A percentile compares a stretch with the other conserved stretches of the same genome.
phyloP scores from a whole-genome alignment of 2,329 filamentous ascomycete genomes.

The Epichloe festucae region DNA sequence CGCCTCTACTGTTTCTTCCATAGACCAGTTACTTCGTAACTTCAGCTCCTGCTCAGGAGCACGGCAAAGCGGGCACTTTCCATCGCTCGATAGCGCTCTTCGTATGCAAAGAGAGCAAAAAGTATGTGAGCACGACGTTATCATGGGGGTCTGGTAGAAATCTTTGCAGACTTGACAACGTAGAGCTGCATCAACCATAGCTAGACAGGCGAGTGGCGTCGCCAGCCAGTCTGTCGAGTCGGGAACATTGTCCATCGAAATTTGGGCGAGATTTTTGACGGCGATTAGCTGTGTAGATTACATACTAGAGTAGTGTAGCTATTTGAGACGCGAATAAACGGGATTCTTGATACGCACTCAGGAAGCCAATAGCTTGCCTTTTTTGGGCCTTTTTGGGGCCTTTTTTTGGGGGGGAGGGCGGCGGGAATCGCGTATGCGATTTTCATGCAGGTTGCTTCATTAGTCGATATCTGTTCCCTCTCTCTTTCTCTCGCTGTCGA shows the following conservation, averaged over 20 bases:
- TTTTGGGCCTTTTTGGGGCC: background rate
- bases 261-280: conserved; percentile 8
- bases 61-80: conserved; percentile 79
- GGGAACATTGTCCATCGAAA: conserved; percentile 34
- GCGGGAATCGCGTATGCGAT: background rate
- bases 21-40: conserved; percentile 68
- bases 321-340: background rate
- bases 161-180: conserved; percentile 98
- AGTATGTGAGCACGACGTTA: conserved; percentile 88
- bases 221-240: conserved; percentile 78
- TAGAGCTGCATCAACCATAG: conserved; percentile 67
- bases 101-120: conserved; percentile 96
- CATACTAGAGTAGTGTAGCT: background rate
- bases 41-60: conserved; percentile 69
- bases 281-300: background rate
- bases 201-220: conserved; percentile 54
- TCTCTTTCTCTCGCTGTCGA: background rate
- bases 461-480: background rate
- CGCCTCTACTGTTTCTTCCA: conserved; percentile 72
- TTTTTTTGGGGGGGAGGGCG: background rate
- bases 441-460: background rate
- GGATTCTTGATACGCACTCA: background rate
- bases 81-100: conserved; percentile 66
- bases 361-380: background rate
- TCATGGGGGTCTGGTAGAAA: conserved; percentile 92